Evolutionary conservation across 2,329 filamentous ascomycete genomes (phyloP), one percentile per base, ranked within the genome.

Genomic region (Penicillium sclerotiorum): DNA sequence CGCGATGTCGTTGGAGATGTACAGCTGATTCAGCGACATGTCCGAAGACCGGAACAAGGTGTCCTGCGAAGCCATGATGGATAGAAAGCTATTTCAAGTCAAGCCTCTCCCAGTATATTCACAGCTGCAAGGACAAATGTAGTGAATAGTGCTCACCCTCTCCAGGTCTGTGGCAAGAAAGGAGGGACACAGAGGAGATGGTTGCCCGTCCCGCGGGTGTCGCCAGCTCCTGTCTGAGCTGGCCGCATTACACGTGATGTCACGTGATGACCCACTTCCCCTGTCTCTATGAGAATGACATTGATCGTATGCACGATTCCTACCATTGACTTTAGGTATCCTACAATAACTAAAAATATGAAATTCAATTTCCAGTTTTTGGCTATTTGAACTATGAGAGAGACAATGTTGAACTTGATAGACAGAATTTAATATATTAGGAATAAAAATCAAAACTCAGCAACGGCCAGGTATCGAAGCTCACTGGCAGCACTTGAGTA

Each of bases 11-110:
- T 96, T 97, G 68, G 94, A 90, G 67, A 99, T 95, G 77, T 97
- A 99, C 68, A 99, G 88, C 86, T 99, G 94, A 69, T 95, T 95
- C 87, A 99, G 88, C 82, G 91, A 96, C 94, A 99, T 99, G 76
- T 96, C 90, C 89, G 91, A 90, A 72, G 94, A 99, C 83, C 95
- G 93, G 86, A 99, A 97, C 80, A 96, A 89, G 75, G 92, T 96
- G 78, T 97, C 91, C 78, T 90, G 79, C 45, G 80, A 76, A 74
- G 79, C 82, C 84, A 86, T 86, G 71, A 56, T 69, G 66, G 60
- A 49, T 44, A 58, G 35, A 33, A 37, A 56, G 53, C 63, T 62
- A 43, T 57, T 50, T 46, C 20, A 28, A 59, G 56, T 56, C 56
- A 46, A 45, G 40, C 55, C 59, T 57, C 56, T 52, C 58, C 60